Evolutionary conservation across 495 filamentous ascomycete species (phyloP).

Genomic region (Glutinoglossum americanum): DNA sequence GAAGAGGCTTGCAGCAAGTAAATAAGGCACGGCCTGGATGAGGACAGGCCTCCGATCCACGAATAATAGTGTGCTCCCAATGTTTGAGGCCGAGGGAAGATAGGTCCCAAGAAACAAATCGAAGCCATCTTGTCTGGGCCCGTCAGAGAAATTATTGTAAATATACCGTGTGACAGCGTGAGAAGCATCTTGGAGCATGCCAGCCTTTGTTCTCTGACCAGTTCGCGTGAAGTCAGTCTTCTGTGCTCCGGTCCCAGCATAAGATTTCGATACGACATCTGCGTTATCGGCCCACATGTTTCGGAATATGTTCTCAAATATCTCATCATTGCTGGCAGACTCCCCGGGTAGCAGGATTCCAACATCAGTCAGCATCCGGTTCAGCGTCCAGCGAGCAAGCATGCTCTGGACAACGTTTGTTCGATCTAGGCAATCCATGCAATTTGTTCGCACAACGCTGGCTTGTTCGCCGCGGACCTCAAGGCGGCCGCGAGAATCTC

Average conservation of each 20-base stretch:
- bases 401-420: conserved; percentile 96
- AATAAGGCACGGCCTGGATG: conserved; percentile 77
- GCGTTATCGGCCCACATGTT: conserved; percentile 98
- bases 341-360: conserved; percentile 52
- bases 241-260: conserved; percentile 85
- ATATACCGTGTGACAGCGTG: conserved; percentile 73
- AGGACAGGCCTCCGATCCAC: conserved; percentile 68
- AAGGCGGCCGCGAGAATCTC: conserved; percentile 39
- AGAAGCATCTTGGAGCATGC: conserved; percentile 57
- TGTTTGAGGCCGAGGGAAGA: conserved; percentile 40
- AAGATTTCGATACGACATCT: conserved; percentile 75
- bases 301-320: conserved; percentile 73
- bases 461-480: conserved; percentile 63
- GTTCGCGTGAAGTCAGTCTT: conserved; percentile 92
- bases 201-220: conserved; percentile 64
- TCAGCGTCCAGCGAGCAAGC: conserved; percentile 73
- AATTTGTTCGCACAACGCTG: conserved; percentile 85
- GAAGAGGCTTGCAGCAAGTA: conserved; percentile 72
- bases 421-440: conserved; percentile 96
- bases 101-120: conserved; percentile 82
- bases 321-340: conserved; percentile 42
- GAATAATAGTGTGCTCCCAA: conserved; percentile 47
- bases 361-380: conserved; percentile 63
- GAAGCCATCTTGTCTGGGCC: conserved; percentile 81
- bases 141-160: conserved; percentile 80